Evolutionary conservation across 1,284 basidiomycete genomes (phyloP), one percentile per base, ranked within the genome.

Genomic region (Xerocomus minutiporus): DNA sequence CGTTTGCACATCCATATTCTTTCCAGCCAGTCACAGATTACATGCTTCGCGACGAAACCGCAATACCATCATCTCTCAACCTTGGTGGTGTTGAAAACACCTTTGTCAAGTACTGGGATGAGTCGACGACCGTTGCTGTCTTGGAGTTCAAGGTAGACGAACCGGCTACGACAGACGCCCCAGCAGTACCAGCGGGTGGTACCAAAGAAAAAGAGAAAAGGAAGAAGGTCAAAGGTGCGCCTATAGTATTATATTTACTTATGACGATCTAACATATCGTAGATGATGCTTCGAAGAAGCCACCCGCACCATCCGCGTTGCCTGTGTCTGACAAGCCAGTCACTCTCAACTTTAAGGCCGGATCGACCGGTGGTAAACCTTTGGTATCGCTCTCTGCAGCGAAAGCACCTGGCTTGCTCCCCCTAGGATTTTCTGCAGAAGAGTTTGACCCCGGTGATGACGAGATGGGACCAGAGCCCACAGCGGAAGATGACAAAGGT

Each of bases 101-200:
- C 15, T 90, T 84, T 80, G 84, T 89, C 26, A 77, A 83, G 55
- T 92, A 93, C 64, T 91, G 90, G 89, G 90, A 93, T 58, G 88
- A 91, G 58, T 78, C 72, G 28, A 83, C 88, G 0, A 85, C 81
- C 0, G 78, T 84, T 17, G 82, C 83, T 34, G 76, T 86, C 6
- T 72, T 89, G 41, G 87, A 90, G 60, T 93, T 92, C 64, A 83
- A 91, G 60, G 88, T 91, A 2, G 86, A 88, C 51, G 77, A 83
- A 57, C 76, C 82, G 2, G 72, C 70, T 0, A 75, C 76, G 42
- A 62, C 75, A 32, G 55, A 68, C 12, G 55, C 61, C 29, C 46
- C 63, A 4, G 55, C 65, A 2, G 56, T 66, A 7, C 59, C 71
- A 3, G 50, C 70, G 1, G 51, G 55, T 32, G 48, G 57, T 23